These are phyloP conservation scores for Penicillium silybi DNA, from an alignment of 495 filamentous ascomycete species.

Conservation along the genomic window DNA sequence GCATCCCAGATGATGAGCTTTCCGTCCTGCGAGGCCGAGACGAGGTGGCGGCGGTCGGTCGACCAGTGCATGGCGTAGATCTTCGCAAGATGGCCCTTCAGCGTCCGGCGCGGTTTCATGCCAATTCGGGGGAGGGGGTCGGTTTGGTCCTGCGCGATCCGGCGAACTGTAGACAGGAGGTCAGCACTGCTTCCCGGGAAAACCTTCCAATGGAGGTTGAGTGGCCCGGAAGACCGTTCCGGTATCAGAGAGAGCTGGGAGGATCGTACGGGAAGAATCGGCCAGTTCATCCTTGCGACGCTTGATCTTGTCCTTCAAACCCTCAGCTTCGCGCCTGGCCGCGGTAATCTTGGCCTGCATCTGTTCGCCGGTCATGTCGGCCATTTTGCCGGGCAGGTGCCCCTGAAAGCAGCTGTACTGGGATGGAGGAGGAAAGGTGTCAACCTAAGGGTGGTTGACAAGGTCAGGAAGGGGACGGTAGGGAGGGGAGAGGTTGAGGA, in stretches of 20 bases:
- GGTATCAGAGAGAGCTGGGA: slow-evolving; percentile 5
- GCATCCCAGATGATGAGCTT: slow-evolving; percentile 99
- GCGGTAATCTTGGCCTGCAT: slow-evolving; percentile 90
- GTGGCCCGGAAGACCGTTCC: neutral
- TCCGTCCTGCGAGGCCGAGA: slow-evolving; percentile 97
- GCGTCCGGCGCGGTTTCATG: slow-evolving; percentile 91
- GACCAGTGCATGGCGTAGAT: slow-evolving; percentile 99
- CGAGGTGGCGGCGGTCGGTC: slow-evolving; percentile 94
- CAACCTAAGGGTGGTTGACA: slow-evolving; percentile 12
- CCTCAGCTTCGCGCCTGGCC: slow-evolving; percentile 95
- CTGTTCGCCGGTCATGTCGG: slow-evolving; percentile 67
- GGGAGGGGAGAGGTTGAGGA: slow-evolving; percentile 6
- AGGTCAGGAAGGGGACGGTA: slow-evolving; percentile 6
- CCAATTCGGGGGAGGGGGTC: slow-evolving; percentile 85
- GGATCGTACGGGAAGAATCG: slow-evolving; percentile 86
- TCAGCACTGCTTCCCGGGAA: slow-evolving; percentile 14
- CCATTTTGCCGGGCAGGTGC: slow-evolving; percentile 39
- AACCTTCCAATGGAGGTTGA: neutral
- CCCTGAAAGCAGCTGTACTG: slow-evolving; percentile 24
- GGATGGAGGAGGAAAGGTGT: slow-evolving; percentile 12
- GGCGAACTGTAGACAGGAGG: slow-evolving; percentile 62
- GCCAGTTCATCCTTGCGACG: slow-evolving; percentile 99
- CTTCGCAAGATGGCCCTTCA: slow-evolving; percentile 97
- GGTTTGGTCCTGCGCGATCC: slow-evolving; percentile 82
- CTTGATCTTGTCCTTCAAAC: slow-evolving; percentile 97